Percentiles rank a stretch among this genome's conserved stretches.
Evolutionary conservation across 2,329 filamentous ascomycete genomes (phyloP).

Genomic region (Ascochyta viciae-villosae): DNA sequence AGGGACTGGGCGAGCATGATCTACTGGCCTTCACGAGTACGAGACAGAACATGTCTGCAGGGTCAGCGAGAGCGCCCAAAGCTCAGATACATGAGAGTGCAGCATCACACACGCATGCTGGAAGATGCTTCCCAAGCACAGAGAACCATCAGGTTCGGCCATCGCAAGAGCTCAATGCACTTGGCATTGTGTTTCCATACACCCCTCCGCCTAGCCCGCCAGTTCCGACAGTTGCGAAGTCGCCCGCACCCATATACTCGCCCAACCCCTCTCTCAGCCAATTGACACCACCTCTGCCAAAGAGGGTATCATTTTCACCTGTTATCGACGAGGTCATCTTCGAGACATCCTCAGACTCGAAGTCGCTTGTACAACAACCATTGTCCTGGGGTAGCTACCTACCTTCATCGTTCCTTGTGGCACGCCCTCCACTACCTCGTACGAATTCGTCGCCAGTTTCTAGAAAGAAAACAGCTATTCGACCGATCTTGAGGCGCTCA

Average conservation of each 20-base stretch:
- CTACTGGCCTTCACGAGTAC: too few relatives aligned
- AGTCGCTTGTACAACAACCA: neutral
- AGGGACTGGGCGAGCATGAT: neutral
- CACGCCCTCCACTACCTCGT: neutral
- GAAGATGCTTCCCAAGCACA: too few relatives aligned
- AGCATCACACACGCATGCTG: too few relatives aligned
- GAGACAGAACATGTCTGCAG: neutral
- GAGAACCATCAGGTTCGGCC: neutral
- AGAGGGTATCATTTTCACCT: constrained; percentile 12
- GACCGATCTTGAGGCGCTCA: constrained; percentile 8
- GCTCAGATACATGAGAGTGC: neutral
- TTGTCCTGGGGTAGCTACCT: constrained; percentile 7
- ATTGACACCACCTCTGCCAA: neutral
- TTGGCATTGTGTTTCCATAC: constrained; percentile 7
- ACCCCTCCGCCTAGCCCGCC: constrained; percentile 3
- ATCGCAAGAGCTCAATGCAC: constrained; percentile 1
- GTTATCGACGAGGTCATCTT: constrained; percentile 4
- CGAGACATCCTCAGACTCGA: neutral
- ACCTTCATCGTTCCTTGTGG: constrained; percentile 12
- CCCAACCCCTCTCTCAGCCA: neutral
- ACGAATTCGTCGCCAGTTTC: neutral
- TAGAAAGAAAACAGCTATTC: neutral
- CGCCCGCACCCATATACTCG: too few relatives aligned
- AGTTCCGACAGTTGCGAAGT: neutral
- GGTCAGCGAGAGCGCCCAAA: neutral